Conservation (phyloP, 2,329 filamentous ascomycete species). For the Blumeria hordei region DNA sequence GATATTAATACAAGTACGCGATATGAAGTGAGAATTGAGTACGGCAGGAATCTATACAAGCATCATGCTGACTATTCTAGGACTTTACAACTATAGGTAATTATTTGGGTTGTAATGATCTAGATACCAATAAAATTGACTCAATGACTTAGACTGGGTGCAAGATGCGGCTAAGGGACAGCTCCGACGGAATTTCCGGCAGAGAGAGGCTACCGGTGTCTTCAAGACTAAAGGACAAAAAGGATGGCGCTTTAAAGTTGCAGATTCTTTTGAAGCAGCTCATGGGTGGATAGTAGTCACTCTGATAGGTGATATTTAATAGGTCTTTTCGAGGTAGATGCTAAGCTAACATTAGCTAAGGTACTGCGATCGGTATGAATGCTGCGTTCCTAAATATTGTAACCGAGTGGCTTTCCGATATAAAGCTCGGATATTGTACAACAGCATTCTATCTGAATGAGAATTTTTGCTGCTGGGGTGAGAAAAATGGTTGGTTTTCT, state of each 20-base stretch:
- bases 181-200: constrained; percentile 49
- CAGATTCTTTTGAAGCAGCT: constrained; percentile 79
- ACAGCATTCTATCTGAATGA: constrained; percentile 72
- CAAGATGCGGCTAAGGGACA: constrained; percentile 90
- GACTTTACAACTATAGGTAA: constrained; percentile 86
- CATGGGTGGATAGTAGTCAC: constrained; percentile 97
- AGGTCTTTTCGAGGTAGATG: neutral
- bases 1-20: constrained; percentile 95
- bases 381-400: constrained; percentile 85
- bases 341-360: constrained; percentile 13
- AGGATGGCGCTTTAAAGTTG: constrained; percentile 60
- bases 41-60: neutral
- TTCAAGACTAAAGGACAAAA: constrained; percentile 37
- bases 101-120: constrained; percentile 3
- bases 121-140: neutral
- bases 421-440: constrained; percentile 78
- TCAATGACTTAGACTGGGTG: constrained; percentile 56
- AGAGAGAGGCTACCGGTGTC: constrained; percentile 48
- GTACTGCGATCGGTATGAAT: constrained; percentile 78
- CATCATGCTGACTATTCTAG: constrained; percentile 15
- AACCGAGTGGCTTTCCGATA: constrained; percentile 88
- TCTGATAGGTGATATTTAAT: constrained; percentile 33
- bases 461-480: constrained; percentile 93
- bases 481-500: constrained; percentile 40
- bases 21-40: constrained; percentile 41